Evolutionary conservation across 352 stramenopile genomes (phyloP), one percentile per base, ranked within the genome.

Genomic region (Phytophthora fragariaefolia): DNA sequence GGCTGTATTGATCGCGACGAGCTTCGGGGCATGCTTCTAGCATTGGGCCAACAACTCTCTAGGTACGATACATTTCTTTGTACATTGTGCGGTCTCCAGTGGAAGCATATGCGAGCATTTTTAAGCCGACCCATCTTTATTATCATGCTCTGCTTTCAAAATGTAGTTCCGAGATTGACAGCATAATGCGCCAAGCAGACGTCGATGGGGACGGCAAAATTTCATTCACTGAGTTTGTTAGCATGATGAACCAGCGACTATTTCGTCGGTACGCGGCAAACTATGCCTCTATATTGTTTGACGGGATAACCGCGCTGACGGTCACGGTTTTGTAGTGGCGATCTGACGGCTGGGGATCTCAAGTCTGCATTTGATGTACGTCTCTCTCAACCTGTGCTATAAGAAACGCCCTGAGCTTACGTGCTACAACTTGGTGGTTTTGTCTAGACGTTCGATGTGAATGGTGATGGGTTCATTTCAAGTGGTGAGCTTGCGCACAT

Each of bases 141-240:
- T 38, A 36, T 36, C 28, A 27, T 57, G 0, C n/a, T n/a, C n/a
- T n/a, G n/a, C n/a, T n/a, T n/a, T n/a, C n/a, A n/a, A n/a, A n/a
- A 74, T 18, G 6, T 23, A 92, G 85, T 20, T 71, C 61, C 3
- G 82, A 91, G 34, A 72, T 94, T 30, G 71, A 91, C 47, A 67
- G 71, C 17, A 91, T 94, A 57, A 92, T 94, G 83, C 58, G 56
- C 0, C 71, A 90, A 67, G 85, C 82, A 5, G 85, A 93, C 36
- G 63, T 71, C 9, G 82, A 93, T 52, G 77, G 79, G 1, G 80
- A 95, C 62, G 78, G 79, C 17, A 91, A 87, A 51, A 91, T 95
- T 54, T 92, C 83, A 26, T 90, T 91, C 45, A 66, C 79, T 13
- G 87, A 95, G 71, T 95, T 95, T 50, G 80, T 90, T 18, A 83